Conservation (phyloP, 352 stramenopile species). For the Aphanomyces astaci region DNA sequence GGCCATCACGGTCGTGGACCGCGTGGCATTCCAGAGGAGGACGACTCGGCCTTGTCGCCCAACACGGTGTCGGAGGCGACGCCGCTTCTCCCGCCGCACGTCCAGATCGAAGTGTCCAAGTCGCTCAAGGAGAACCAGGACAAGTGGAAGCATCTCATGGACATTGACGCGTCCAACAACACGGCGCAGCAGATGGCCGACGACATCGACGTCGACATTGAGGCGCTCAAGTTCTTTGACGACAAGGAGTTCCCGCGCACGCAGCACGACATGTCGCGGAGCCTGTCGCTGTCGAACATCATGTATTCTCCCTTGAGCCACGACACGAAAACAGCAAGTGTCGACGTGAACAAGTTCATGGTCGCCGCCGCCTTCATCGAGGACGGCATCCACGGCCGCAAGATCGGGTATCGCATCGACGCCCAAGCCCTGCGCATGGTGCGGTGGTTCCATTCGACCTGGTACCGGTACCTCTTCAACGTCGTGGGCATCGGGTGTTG, state of each 20-base stretch:
- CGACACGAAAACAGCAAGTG: slow-evolving; percentile 19
- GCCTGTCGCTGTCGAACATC: background rate
- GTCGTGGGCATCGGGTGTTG: slow-evolving; percentile 58
- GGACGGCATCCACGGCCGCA: slow-evolving; percentile 74
- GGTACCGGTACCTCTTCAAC: slow-evolving; percentile 64
- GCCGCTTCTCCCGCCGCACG: background rate
- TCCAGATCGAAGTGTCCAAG: slow-evolving; percentile 38
- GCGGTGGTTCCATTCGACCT: slow-evolving; percentile 62
- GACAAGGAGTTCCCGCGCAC: slow-evolving; percentile 34
- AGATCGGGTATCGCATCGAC: slow-evolving; percentile 74
- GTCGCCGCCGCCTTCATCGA: slow-evolving; percentile 73
- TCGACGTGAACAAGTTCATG: slow-evolving; percentile 60
- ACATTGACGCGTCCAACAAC: slow-evolving; percentile 70
- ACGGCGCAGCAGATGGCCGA: slow-evolving; percentile 79
- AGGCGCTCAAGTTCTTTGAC: slow-evolving; percentile 35
- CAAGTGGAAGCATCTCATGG: slow-evolving; percentile 70
- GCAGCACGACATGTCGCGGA: slow-evolving; percentile 29
- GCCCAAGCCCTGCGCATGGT: slow-evolving; percentile 56
- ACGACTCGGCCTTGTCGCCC: slow-evolving; percentile 23
- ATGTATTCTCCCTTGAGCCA: slow-evolving; percentile 16
- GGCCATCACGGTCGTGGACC: too few species aligned
- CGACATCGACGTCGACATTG: slow-evolving; percentile 66
- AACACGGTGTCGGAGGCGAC: slow-evolving; percentile 23
- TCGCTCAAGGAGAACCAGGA: slow-evolving; percentile 67
- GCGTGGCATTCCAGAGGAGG: slow-evolving; percentile 26